Base-by-base conservation (phyloP, 139 green algal genomes). In the Diplosphaera chodatii region DNA sequence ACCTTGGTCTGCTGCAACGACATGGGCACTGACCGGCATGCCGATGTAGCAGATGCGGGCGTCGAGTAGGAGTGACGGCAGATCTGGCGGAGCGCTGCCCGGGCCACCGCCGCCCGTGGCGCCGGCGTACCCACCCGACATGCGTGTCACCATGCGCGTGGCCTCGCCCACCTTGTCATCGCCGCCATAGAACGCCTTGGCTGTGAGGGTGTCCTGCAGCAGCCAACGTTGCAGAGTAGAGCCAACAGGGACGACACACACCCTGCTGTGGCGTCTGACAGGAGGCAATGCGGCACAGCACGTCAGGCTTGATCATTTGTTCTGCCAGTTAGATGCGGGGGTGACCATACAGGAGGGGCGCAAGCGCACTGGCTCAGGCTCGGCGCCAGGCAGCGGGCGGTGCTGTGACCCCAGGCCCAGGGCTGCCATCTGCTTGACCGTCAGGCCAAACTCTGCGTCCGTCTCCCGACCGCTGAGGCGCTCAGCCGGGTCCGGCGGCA, bases 31-130 rank as follows among this genome's bases (percentile, higher is more conserved):
- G 70, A 95, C 89, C 63, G 95, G 94, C 95, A 99, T 99, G 67
- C 95, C 95, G n/a, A 99, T 78, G 85, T 98, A 99, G 16, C 89
- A 88, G 74, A 99, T 99, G 29, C 95, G 85, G 64, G 87, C 85
- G 80, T 99, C 91, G 31, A 99, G 90, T 56, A 99, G 88, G 41
- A 99, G 76, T 0, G 92, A 98, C 0, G 95, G 95, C 65, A 99
- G 84, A 80, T 99, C 95, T 5, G 95, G 95, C 4, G 95, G 95
- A n/a, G 91, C 81, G 31, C 68, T 73, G 32, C 65, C 66, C 25
- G 81, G 77, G 40, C 65, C 77, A 33, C 72, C 84, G 1, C 78
- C 79, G 55, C 73, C 81, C 8, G 37, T 48, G 37, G 37, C 37
- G 6, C 69, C 77, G 29, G 62, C 80, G 55, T 59, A 59, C 13